phyloP scores from a whole-genome alignment of 1,284 basidiomycete genomes.

The Flammula alnicola region DNA sequence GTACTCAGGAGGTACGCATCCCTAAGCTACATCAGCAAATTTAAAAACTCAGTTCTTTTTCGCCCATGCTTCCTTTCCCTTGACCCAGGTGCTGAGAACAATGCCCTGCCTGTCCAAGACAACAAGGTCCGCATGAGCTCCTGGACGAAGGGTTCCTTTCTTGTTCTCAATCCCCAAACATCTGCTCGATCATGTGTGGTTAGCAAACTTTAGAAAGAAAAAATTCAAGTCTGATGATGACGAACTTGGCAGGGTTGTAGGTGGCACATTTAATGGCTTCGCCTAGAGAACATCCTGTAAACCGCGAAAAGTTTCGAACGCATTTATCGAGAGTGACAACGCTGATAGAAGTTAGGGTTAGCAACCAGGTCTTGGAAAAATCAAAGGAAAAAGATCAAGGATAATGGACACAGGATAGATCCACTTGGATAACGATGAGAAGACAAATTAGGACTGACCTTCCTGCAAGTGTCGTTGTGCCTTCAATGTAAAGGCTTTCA shows the following conservation, averaged over 20 bases:
- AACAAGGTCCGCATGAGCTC: conserved; percentile 84
- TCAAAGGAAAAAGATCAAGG: too few species aligned
- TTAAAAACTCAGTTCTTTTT: conserved; percentile 18
- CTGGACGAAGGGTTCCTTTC: conserved; percentile 81
- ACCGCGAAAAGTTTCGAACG: conserved; percentile 81
- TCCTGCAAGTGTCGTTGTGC: conserved; percentile 87
- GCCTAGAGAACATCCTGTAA: conserved; percentile 81
- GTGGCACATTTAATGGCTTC: conserved; percentile 87
- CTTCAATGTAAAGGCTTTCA: conserved; percentile 80
- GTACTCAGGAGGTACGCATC: too few species aligned
- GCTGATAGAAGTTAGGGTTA: conserved; percentile 38
- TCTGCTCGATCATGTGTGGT: too few species aligned
- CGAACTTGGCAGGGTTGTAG: conserved; percentile 77
- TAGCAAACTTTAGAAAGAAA: too few species aligned
- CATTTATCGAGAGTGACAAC: conserved; percentile 84
- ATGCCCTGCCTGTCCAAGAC: conserved; percentile 73
- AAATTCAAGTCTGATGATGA: conserved; percentile 6
- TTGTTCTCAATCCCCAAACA: conserved; percentile 78
- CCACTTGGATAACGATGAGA: too few species aligned
- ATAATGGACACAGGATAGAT: too few species aligned
- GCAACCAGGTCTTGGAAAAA: too few species aligned
- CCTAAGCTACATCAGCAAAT: neutral
- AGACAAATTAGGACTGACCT: conserved; percentile 47
- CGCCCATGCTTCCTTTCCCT: conserved; percentile 73
- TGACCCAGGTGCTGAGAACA: conserved; percentile 82